A percentile compares a stretch with the other conserved stretches of the same genome.
Conservation (phyloP, 225 moss, liverwort and hornwort species). For the Bryoerythrophyllum caledonicum region DNA sequence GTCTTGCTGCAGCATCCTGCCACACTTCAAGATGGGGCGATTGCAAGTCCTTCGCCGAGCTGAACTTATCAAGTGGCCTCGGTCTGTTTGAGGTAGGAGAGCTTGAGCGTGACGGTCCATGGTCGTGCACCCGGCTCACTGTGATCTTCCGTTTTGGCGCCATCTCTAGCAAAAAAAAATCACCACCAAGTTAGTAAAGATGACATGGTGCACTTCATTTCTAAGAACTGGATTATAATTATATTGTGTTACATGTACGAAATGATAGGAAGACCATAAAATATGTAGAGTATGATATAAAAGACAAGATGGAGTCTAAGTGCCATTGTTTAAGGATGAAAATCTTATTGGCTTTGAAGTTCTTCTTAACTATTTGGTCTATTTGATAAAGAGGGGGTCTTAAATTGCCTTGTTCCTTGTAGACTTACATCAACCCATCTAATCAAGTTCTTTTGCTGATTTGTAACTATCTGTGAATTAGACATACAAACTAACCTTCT, state of each 20-base stretch:
- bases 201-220: too few species aligned
- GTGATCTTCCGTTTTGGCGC: too few species aligned
- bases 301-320: neutral
- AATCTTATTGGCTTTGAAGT: neutral
- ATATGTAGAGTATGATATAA: too few species aligned
- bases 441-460: neutral
- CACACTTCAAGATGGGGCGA: neutral
- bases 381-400: neutral
- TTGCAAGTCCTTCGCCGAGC: neutral
- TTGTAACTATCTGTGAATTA: too few species aligned
- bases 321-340: neutral
- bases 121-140: neutral
- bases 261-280: neutral
- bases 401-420: neutral
- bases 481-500: too few species aligned
- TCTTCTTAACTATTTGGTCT: neutral
- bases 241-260: neutral
- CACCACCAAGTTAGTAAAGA: too few species aligned
- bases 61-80: neutral
- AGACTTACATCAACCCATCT: neutral
- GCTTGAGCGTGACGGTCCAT: neutral
- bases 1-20: neutral
- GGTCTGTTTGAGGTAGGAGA: too few species aligned
- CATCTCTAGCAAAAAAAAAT: too few species aligned
- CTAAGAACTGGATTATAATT: too few species aligned